These are phyloP conservation scores for Candida qinlingensis DNA, from an alignment of 805 yeast genomes.

Conservation along the genomic window DNA sequence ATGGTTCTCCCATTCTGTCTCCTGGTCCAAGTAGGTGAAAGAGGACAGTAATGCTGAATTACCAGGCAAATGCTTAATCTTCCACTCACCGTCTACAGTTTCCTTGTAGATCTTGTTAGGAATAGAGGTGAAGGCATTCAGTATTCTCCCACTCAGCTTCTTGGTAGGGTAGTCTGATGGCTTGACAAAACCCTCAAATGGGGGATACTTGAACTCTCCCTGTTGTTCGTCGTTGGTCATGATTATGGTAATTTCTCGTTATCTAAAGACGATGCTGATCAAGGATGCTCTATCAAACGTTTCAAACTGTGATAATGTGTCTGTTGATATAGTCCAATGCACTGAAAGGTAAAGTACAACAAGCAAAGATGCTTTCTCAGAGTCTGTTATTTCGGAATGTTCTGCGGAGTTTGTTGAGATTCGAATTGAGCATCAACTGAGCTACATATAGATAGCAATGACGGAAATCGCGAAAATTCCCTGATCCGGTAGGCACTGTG, in stretches of 20 bases:
- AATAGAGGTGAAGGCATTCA: conserved; percentile 61
- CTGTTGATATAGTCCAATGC: not conserved
- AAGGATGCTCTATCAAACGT: too few species aligned
- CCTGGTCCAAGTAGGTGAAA: conserved; percentile 53
- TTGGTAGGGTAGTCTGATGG: conserved; percentile 21
- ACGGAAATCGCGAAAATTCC: not conserved
- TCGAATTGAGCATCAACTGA: not conserved
- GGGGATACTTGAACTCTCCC: conserved; percentile 1
- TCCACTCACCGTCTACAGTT: conserved; percentile 30
- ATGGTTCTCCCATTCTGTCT: conserved; percentile 82
- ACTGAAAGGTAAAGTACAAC: too few species aligned
- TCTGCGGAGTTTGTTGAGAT: not conserved
- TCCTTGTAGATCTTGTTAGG: conserved; percentile 55
- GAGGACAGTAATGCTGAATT: conserved; percentile 82
- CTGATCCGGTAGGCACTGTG: not conserved
- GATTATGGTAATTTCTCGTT: not conserved
- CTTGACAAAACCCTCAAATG: conserved; percentile 18
- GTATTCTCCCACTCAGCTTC: conserved; percentile 48
- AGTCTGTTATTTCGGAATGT: not conserved
- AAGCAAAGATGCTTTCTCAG: not conserved
- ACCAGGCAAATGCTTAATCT: conserved; percentile 64
- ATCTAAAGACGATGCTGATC: too few species aligned
- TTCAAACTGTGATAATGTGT: not conserved
- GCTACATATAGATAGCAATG: not conserved
- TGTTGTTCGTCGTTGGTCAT: conserved; percentile 2